Evolutionary conservation across 225 moss, liverwort and hornwort species (phyloP), one percentile per base, ranked within the genome.

Genomic region (Polytrichum formosum): DNA sequence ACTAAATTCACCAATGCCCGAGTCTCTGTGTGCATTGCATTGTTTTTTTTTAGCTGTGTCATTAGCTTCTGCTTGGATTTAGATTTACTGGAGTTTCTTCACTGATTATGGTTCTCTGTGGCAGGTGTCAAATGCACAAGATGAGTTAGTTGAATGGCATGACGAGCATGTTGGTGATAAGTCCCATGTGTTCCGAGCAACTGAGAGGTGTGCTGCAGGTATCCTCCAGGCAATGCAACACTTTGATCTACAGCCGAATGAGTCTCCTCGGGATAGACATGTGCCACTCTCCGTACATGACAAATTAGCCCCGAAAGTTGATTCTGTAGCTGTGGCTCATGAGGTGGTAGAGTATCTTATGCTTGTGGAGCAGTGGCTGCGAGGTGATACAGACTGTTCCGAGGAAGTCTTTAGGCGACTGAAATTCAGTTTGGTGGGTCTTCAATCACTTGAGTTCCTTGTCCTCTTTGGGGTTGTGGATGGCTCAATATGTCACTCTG

Each of bases 71-170:
- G 16, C 13, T 46, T 46, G 46, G 46, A 46, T 1, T 13, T 46
- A 4, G 16, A 46, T 46, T 46, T 13, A 46, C 46, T 46, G 46
- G 46, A 46, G 16, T 46, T 13, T 4, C 2, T 46, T 46, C 16
- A 13, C 46, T 46, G 46, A 16, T 13, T 13, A 4, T 16, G 16
- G 46, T 58, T 20, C 58, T 21, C 7, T 37, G 30, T 80, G 70
- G 31, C 73, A 89, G 89, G 89, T 91, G 13, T 83, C 84, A 62
- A 89, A 91, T 75, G 89, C 89, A n/a, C 55, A 84, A 70, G 89
- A 89, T 54, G 89, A 89, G 74, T 80, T 91, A 70, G 74, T 89
- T 26, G 75, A 86, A 54, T 89, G 91, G 91, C 77, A 91, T 56
- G 78, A 71, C 33, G 77, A 91, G 69, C 79, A 75, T 70, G 80